These are phyloP conservation scores for Hymenoscyphus linearis DNA, from an alignment of 2,329 filamentous ascomycete species.

Conservation along the genomic window DNA sequence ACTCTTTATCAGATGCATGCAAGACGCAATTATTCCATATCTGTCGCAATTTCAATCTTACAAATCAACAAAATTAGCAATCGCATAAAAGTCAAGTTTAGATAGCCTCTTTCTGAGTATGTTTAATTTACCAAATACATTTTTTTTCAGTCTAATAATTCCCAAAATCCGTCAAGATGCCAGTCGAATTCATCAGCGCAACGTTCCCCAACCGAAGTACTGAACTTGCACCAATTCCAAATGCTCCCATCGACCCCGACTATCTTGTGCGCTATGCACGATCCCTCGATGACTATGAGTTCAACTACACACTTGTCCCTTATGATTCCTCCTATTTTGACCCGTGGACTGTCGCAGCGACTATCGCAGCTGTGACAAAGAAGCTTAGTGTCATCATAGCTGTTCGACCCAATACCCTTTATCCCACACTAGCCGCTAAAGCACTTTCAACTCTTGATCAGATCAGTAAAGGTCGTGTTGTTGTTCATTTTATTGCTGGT, in stretches of 20 bases:
- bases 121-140: background rate
- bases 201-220: conserved; percentile 53
- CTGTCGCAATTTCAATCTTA: conserved; percentile 2
- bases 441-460: conserved; percentile 57
- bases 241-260: conserved; percentile 46
- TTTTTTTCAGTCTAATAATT: background rate
- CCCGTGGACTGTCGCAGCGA: conserved; percentile 54
- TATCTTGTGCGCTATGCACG: conserved; percentile 52
- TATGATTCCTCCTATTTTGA: conserved; percentile 52
- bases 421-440: conserved; percentile 58
- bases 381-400: conserved; percentile 58
- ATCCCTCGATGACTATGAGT: conserved; percentile 53
- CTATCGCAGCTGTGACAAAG: conserved; percentile 51
- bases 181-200: conserved; percentile 53
- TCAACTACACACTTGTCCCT: conserved; percentile 57
- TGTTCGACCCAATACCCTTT: conserved; percentile 55
- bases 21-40: background rate
- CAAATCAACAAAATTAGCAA: background rate
- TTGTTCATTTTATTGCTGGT: conserved; percentile 59
- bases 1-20: background rate
- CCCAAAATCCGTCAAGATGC: conserved; percentile 31
- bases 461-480: conserved; percentile 50
- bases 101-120: background rate
- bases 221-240: conserved; percentile 48
- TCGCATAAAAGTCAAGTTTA: background rate